Evolutionary conservation across 2,329 filamentous ascomycete species (phyloP).

Genomic region (Talaromyces pinophilus): DNA sequence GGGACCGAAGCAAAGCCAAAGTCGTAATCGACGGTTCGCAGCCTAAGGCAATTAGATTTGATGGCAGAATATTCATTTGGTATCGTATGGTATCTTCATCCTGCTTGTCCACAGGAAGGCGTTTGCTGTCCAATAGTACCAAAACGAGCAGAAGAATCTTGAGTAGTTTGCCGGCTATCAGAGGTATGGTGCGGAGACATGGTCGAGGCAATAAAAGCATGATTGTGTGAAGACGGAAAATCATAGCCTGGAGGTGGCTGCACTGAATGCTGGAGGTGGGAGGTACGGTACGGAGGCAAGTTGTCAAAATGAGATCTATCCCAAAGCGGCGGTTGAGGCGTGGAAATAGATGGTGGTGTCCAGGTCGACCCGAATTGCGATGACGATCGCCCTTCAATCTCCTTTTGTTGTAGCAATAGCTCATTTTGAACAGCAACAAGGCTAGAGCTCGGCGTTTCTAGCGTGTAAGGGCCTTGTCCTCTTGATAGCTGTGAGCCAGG

Average conservation of each 20-base stretch:
- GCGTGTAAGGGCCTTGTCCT: conserved; percentile 23
- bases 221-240: conserved; percentile 39
- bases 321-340: conserved; percentile 1
- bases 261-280: conserved; percentile 5
- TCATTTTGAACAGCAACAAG: conserved; percentile 34
- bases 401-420: conserved; percentile 29
- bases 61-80: neutral
- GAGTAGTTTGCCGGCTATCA: conserved; percentile 29
- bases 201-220: conserved; percentile 39
- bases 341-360: conserved; percentile 6
- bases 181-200: conserved; percentile 27
- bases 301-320: conserved; percentile 16
- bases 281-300: conserved; percentile 24
- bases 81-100: conserved; percentile 35
- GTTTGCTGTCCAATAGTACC: conserved; percentile 50
- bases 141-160: conserved; percentile 37
- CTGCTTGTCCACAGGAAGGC: conserved; percentile 52
- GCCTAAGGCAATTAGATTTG: neutral
- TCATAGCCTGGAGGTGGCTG: conserved; percentile 32
- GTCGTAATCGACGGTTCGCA: neutral
- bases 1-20: neutral
- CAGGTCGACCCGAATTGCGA: conserved; percentile 14
- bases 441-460: conserved; percentile 22
- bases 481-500: neutral
- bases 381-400: conserved; percentile 17